phyloP scores from a whole-genome alignment of 805 yeast species.

The Yamadazyma insecticola region DNA sequence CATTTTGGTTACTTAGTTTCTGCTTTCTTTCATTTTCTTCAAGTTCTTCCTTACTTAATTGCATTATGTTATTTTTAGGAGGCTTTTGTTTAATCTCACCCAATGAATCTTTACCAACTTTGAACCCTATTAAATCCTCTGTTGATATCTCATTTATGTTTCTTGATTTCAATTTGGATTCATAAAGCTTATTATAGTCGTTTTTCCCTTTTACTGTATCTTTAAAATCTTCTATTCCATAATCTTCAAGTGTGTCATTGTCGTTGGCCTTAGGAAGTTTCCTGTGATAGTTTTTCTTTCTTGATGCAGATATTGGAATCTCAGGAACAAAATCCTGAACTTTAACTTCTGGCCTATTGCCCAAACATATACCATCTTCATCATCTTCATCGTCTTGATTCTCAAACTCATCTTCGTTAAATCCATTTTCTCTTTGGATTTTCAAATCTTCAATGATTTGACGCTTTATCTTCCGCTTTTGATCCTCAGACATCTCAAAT shows the following conservation, averaged over 20 bases:
- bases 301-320: constrained; percentile 9
- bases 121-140: constrained; percentile 30
- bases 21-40: constrained; percentile 20
- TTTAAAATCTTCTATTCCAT: constrained; percentile 29
- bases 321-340: constrained; percentile 21
- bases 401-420: constrained; percentile 8
- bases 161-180: constrained; percentile 13
- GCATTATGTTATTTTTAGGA: constrained; percentile 2
- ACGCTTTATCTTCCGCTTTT: constrained; percentile 29
- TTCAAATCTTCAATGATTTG: constrained; percentile 28
- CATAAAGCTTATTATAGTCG: constrained; percentile 24
- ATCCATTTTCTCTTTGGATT: constrained; percentile 11
- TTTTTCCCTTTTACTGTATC: constrained; percentile 21
- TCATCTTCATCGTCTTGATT: constrained; percentile 10
- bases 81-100: constrained; percentile 2
- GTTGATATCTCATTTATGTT: constrained; percentile 21
- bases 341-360: constrained; percentile 11
- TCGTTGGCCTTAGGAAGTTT: constrained; percentile 27
- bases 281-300: constrained; percentile 23
- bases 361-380: constrained; percentile 37
- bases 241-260: constrained; percentile 33
- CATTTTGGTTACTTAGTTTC: constrained; percentile 20
- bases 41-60: constrained; percentile 23
- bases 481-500: constrained; percentile 26
- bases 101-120: constrained; percentile 24